phyloP scores from a whole-genome alignment of 1,139 yeast species.

The Geotrichum candidum region DNA sequence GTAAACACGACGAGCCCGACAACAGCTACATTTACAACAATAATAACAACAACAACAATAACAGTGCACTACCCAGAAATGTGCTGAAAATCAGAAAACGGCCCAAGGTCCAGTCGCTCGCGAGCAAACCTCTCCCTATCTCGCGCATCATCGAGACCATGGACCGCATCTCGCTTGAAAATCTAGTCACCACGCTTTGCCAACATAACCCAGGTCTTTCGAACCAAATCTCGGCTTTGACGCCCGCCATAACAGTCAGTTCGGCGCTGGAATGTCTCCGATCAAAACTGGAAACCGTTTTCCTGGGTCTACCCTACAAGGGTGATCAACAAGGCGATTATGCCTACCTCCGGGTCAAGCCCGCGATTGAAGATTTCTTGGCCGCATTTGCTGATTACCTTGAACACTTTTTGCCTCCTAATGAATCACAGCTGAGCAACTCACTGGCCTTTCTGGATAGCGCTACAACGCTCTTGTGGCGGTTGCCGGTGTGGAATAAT shows the following conservation, averaged over 20 bases:
- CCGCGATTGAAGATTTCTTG: slow-evolving; percentile 66
- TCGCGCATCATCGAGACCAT: slow-evolving; percentile 61
- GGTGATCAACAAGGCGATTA: slow-evolving; percentile 74
- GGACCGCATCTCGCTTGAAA: slow-evolving; percentile 51
- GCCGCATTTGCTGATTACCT: slow-evolving; percentile 75
- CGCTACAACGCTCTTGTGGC: slow-evolving; percentile 58
- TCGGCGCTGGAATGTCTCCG: slow-evolving; percentile 49
- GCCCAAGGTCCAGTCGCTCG: slow-evolving; percentile 13
- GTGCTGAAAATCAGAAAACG: slow-evolving; percentile 3
- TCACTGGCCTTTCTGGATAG: slow-evolving; percentile 64
- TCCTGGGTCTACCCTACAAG: slow-evolving; percentile 60
- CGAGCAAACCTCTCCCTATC: slow-evolving; percentile 47
- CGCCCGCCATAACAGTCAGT: slow-evolving; percentile 55
- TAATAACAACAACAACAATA: not conserved
- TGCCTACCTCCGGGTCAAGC: slow-evolving; percentile 78
- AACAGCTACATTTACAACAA: not conserved
- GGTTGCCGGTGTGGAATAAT: slow-evolving; percentile 67
- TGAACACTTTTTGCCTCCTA: slow-evolving; percentile 72
- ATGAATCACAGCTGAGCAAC: slow-evolving; percentile 50
- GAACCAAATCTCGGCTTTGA: slow-evolving; percentile 45
- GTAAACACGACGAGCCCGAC: not conserved
- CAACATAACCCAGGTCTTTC: slow-evolving; percentile 58
- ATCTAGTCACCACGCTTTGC: slow-evolving; percentile 48
- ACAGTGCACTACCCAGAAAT: not conserved
- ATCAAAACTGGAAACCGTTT: slow-evolving; percentile 44